These are phyloP conservation scores for Microsporum canis DNA, from an alignment of 2,329 filamentous ascomycete species.

Conservation along the genomic window DNA sequence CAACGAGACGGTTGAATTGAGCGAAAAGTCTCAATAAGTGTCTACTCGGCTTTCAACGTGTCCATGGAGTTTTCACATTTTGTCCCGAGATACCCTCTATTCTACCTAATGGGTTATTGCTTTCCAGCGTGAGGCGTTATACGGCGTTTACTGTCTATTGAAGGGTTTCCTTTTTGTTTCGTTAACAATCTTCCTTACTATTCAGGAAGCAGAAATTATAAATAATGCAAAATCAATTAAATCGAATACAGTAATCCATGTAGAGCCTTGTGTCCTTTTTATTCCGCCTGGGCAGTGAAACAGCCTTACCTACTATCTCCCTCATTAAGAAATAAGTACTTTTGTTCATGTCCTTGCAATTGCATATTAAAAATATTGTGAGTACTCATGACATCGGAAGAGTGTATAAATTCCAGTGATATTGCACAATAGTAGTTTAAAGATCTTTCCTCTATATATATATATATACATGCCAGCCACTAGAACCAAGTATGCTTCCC, in stretches of 20 bases:
- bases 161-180: neutral
- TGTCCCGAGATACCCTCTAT: neutral
- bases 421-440: neutral
- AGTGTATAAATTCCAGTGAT: no score
- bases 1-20: neutral
- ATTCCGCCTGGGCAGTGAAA: no score
- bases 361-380: no score
- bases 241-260: no score
- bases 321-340: no score
- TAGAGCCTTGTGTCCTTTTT: no score
- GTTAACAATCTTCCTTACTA: neutral
- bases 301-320: no score
- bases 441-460: neutral
- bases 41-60: neutral
- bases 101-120: neutral
- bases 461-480: neutral
- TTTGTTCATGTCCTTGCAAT: no score
- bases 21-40: neutral
- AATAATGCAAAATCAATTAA: no score
- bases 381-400: no score
- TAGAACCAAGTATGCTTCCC: neutral
- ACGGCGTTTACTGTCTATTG: neutral
- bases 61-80: neutral
- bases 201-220: neutral
- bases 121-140: neutral